A percentile compares a stretch with the other conserved stretches of the same genome.
Conservation (phyloP, 2,329 filamentous ascomycete species). For the Rasamsonia emersonii region DNA sequence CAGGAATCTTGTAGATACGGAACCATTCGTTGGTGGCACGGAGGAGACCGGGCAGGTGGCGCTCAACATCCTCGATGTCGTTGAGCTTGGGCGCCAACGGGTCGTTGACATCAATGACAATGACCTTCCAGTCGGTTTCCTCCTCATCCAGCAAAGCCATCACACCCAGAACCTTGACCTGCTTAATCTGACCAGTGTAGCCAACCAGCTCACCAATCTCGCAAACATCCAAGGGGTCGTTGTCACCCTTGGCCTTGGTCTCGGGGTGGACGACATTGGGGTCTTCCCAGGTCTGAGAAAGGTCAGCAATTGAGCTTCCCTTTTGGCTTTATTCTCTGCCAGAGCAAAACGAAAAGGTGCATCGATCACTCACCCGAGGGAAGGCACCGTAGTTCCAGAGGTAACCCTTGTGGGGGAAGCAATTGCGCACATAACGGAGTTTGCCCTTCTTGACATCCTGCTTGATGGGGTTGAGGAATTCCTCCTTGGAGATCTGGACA, state of each 20-base stretch:
- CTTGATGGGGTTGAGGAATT: conserved; percentile 97
- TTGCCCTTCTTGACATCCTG: conserved; percentile 99
- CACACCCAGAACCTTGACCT: conserved; percentile 98
- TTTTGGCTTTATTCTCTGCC: background rate
- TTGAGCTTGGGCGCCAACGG: conserved; percentile 93
- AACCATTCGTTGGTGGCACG: conserved; percentile 99
- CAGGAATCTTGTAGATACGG: conserved; percentile 99
- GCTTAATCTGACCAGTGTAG: conserved; percentile 94
- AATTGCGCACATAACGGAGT: conserved; percentile 98
- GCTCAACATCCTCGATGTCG: conserved; percentile 97
- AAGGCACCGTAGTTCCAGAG: conserved; percentile 99
- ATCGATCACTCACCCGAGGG: conserved; percentile 67
- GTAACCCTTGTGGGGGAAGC: conserved; percentile 99
- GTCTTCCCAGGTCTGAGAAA: conserved; percentile 88
- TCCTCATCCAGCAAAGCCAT: conserved; percentile 99
- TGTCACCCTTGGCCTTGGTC: conserved; percentile 99
- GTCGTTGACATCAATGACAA: conserved; percentile 98
- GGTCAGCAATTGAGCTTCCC: conserved; percentile 1
- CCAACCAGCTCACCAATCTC: conserved; percentile 98
- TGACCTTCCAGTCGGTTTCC: conserved; percentile 99
- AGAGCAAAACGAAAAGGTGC: conserved; percentile 10
- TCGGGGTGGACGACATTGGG: conserved; percentile 92
- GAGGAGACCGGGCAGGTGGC: conserved; percentile 91
- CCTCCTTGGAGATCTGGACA: conserved; percentile 93
- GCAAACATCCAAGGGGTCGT: conserved; percentile 98